Conservation (phyloP, 805 yeast genomes). For the Debaryomyces prosopidis region DNA sequence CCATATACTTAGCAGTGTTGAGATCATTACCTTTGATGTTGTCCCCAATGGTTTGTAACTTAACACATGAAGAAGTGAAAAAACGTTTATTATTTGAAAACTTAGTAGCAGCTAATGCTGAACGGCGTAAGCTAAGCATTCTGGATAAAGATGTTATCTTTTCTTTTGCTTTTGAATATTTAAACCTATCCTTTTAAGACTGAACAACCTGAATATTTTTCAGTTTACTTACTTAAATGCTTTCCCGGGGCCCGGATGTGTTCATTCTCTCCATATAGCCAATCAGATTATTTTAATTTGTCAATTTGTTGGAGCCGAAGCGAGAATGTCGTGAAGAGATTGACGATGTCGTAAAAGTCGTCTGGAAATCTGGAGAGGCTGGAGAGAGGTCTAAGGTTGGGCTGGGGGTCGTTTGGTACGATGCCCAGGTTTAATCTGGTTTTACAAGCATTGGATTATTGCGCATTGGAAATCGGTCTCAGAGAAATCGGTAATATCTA, state of each 20-base stretch:
- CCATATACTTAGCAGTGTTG: constrained; percentile 44
- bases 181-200: neutral
- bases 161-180: neutral
- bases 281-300: constrained; percentile 3
- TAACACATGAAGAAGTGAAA: constrained; percentile 28
- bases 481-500: too few relatives aligned
- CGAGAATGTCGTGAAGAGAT: too few relatives aligned
- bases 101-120: constrained; percentile 9
- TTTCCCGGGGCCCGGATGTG: constrained; percentile 6
- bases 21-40: constrained; percentile 38
- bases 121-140: constrained; percentile 13
- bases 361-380: neutral
- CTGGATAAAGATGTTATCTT: neutral
- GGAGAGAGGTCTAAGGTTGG: too few relatives aligned
- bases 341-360: neutral
- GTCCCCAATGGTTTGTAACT: constrained; percentile 37
- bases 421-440: too few relatives aligned
- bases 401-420: too few relatives aligned
- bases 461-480: too few relatives aligned
- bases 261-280: neutral
- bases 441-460: too few relatives aligned
- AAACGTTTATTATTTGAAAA: constrained; percentile 11
- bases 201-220: neutral
- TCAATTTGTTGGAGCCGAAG: neutral
- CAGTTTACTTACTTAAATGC: neutral